phyloP scores from a whole-genome alignment of 108 stramenopile species.

The Phaeodactylum tricornutum region DNA sequence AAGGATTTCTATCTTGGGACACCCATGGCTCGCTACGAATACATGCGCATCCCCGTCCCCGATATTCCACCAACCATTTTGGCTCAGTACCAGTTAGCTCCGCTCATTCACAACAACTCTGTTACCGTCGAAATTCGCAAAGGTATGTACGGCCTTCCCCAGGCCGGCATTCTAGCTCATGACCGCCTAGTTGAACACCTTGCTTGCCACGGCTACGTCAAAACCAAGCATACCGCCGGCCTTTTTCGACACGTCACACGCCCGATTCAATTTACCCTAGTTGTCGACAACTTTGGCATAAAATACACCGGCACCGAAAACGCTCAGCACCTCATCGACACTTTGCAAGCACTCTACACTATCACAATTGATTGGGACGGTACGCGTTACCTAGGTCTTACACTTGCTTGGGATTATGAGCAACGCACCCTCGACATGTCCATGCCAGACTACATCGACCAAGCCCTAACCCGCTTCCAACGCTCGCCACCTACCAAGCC shows the following conservation, averaged over 20 bases:
- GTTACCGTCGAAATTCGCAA: conserved; percentile 8
- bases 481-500: too few species aligned
- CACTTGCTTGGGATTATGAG: too few species aligned
- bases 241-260: conserved; percentile 24
- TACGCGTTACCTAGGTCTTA: too few species aligned
- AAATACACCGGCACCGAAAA: conserved; percentile 26
- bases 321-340: conserved; percentile 5
- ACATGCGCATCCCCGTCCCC: conserved; percentile 22
- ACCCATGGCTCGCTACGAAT: conserved; percentile 20
- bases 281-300: conserved; percentile 43
- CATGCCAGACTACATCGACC: too few species aligned
- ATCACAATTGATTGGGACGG: too few species aligned
- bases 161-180: conserved; percentile 34
- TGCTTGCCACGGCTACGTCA: conserved; percentile 6
- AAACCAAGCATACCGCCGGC: conserved; percentile 16
- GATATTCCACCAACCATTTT: conserved; percentile 30
- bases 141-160: conserved; percentile 46
- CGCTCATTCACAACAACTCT: neutral
- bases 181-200: conserved; percentile 16
- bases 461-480: too few species aligned
- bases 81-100: conserved; percentile 16
- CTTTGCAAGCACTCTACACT: conserved; percentile 16
- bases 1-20: conserved; percentile 34
- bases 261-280: conserved; percentile 27
- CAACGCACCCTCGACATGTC: too few species aligned